These are phyloP conservation scores for Picea glauca DNA, from an alignment of 75 land plant species.

Conservation along the genomic window DNA sequence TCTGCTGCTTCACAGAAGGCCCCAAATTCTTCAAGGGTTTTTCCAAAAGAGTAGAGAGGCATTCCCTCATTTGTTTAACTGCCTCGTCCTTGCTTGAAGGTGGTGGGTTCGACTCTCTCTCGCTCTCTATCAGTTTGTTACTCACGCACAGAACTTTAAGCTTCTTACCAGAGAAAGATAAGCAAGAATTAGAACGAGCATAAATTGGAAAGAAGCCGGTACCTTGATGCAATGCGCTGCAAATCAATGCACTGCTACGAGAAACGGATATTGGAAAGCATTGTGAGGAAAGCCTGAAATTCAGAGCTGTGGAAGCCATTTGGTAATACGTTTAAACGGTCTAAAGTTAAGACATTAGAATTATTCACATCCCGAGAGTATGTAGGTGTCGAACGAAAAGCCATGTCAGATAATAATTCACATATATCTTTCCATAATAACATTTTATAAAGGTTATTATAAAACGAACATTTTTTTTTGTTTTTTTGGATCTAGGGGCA, in stretches of 20 bases:
- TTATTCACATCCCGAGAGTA: too few species aligned
- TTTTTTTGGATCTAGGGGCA: too few species aligned
- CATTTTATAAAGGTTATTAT: too few species aligned
- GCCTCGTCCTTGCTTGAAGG: slow-evolving; percentile 81
- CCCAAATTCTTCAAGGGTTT: slow-evolving; percentile 68
- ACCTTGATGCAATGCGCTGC: background rate
- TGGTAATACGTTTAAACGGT: too few species aligned
- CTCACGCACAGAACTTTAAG: background rate
- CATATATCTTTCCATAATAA: too few species aligned
- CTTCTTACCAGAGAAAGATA: background rate
- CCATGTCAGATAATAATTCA: too few species aligned
- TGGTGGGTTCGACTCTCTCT: slow-evolving; percentile 21
- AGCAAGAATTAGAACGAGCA: background rate
- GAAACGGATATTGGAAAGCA: background rate
- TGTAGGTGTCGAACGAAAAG: too few species aligned
- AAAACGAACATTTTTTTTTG: too few species aligned
- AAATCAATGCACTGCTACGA: background rate
- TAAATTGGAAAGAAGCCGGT: background rate
- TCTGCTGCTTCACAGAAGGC: slow-evolving; percentile 52
- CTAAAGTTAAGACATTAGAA: too few species aligned
- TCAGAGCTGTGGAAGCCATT: background rate
- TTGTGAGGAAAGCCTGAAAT: background rate
- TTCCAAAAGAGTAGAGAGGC: slow-evolving; percentile 53
- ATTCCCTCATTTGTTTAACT: slow-evolving; percentile 56
- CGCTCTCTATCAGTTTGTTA: background rate